phyloP scores from a whole-genome alignment of 768 basidiomycete species.

The Auriscalpium orientale region DNA sequence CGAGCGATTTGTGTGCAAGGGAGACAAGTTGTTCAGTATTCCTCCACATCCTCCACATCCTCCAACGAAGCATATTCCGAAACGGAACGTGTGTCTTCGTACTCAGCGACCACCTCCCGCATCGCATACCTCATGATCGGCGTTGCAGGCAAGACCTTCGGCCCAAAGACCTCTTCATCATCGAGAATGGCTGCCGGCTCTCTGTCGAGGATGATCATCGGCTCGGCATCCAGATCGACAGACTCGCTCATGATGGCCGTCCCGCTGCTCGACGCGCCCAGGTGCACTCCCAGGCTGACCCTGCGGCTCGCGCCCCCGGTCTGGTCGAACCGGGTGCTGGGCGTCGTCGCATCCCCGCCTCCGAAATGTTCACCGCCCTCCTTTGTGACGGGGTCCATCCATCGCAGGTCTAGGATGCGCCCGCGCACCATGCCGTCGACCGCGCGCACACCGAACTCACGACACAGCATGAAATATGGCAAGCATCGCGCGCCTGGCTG shows the following conservation, averaged over 20 bases:
- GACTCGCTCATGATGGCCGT: slow-evolving; percentile 17
- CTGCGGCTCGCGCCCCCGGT: slow-evolving; percentile 18
- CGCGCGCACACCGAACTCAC: slow-evolving; percentile 75
- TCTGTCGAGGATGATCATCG: slow-evolving; percentile 30
- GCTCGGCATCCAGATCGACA: slow-evolving; percentile 31
- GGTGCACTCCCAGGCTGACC: slow-evolving; percentile 14
- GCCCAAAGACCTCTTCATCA: slow-evolving; percentile 54
- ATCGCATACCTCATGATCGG: slow-evolving; percentile 82
- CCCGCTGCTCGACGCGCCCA: slow-evolving; percentile 15
- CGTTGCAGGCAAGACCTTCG: slow-evolving; percentile 67
- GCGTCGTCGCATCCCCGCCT: slow-evolving; percentile 15
- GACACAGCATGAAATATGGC: slow-evolving; percentile 74
- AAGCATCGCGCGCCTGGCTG: slow-evolving; percentile 55
- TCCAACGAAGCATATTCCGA: slow-evolving; percentile 75
- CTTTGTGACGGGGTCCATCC: slow-evolving; percentile 63
- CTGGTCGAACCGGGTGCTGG: slow-evolving; percentile 15
- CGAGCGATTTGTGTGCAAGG: not conserved
- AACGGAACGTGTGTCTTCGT: slow-evolving; percentile 64
- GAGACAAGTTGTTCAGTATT: not conserved
- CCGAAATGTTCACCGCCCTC: slow-evolving; percentile 32
- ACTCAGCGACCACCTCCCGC: slow-evolving; percentile 77
- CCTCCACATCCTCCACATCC: slow-evolving; percentile 53
- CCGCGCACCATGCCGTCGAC: slow-evolving; percentile 84
- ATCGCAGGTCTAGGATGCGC: slow-evolving; percentile 64
- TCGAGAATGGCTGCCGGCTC: slow-evolving; percentile 35